A percentile compares a stretch with the other conserved stretches of the same genome.
These are phyloP conservation scores for Crotalaria pallida DNA, from an alignment of 306 rosid genomes.

Conservation along the genomic window DNA sequence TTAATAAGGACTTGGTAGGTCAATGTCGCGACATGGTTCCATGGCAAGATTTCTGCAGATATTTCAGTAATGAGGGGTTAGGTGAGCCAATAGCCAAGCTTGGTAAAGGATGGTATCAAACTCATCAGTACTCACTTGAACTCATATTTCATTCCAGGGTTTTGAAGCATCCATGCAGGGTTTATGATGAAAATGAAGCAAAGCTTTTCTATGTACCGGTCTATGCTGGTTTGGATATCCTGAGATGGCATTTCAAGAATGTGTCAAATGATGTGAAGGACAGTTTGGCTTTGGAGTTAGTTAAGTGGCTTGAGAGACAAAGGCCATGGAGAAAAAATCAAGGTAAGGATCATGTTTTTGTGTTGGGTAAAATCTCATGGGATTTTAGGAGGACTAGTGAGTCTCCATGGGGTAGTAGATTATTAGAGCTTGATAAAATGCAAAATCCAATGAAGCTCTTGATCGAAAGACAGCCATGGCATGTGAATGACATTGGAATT, in stretches of 20 bases:
- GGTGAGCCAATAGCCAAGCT: conserved; percentile 51
- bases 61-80: conserved; percentile 48
- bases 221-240: conserved; percentile 65
- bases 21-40: conserved; percentile 61
- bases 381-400: conserved; percentile 52
- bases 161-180: conserved; percentile 64
- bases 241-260: conserved; percentile 74
- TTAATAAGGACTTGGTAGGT: conserved; percentile 64
- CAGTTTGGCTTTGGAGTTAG: conserved; percentile 42
- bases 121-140: conserved; percentile 73
- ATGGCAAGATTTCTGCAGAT: conserved; percentile 55
- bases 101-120: conserved; percentile 62
- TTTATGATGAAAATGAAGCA: conserved; percentile 43
- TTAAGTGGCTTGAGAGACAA: conserved; percentile 53
- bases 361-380: conserved; percentile 79
- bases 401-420: conserved; percentile 59
- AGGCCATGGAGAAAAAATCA: conserved; percentile 42
- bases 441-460: conserved; percentile 61
- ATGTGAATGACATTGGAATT: conserved; percentile 58
- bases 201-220: conserved; percentile 65
- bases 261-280: conserved; percentile 68
- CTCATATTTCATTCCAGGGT: conserved; percentile 61
- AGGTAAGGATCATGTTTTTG: conserved; percentile 71
- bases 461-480: conserved; percentile 84
- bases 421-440: conserved; percentile 58